Evolutionary conservation across 2,329 filamentous ascomycete species (phyloP).

Genomic region (Pseudogymnoascus sp.): DNA sequence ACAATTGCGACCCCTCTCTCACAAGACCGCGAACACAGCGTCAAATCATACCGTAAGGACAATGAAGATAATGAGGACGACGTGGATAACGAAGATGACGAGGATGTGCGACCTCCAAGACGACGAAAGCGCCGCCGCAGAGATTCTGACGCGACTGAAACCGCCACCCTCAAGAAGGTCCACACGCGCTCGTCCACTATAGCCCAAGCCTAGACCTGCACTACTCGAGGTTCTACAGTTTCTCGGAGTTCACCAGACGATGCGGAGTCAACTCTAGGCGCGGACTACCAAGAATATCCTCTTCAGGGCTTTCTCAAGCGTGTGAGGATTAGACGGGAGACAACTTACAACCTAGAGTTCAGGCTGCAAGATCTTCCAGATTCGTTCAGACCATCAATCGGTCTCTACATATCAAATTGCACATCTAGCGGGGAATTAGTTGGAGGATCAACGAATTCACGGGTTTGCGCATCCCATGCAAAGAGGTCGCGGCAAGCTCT

Average conservation of each 20-base stretch:
- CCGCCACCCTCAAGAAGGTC: not conserved
- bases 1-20: too few species aligned
- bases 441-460: not conserved
- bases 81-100: too few species aligned
- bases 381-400: not conserved
- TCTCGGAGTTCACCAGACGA: too few species aligned
- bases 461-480: not conserved
- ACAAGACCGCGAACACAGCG: too few species aligned
- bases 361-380: slow-evolving; percentile 1
- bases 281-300: not conserved
- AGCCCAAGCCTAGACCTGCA: too few species aligned
- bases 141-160: not conserved
- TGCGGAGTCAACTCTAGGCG: not conserved
- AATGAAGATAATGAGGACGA: too few species aligned
- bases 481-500: not conserved
- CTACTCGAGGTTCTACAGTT: too few species aligned
- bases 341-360: not conserved
- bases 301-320: not conserved
- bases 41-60: too few species aligned
- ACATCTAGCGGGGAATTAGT: not conserved
- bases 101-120: too few species aligned
- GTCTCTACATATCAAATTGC: not conserved
- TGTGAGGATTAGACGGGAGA: not conserved
- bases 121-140: too few species aligned
- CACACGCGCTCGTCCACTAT: too few species aligned